Evolutionary conservation across 1,139 yeast genomes (phyloP), one percentile per base, ranked within the genome.

Genomic region (Geotrichum histeridarum): DNA sequence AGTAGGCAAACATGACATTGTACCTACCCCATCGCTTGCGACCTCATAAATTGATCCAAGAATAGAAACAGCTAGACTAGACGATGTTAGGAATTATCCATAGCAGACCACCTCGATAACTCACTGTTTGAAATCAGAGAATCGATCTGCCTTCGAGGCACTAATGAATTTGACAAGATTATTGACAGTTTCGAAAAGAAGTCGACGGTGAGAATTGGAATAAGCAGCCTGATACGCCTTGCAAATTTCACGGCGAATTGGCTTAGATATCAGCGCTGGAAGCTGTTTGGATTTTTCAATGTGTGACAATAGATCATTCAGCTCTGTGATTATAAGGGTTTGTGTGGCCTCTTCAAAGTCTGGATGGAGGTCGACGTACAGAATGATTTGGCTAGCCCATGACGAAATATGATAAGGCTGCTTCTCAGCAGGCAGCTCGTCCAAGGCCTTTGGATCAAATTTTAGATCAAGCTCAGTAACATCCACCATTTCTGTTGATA

Each of bases 181-280:
- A 54, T 64, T 69, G 39, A 67, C 63, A 7, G 68, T 62, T 49
- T 70, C 73, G 33, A 53, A 56, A 62, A 70, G 44, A 66, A 58
- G 32, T 60, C 64, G 47, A 59, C 63, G 33, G 57, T 56, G 38
- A 57, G 54, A 48, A 45, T 51, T 47, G 37, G 59, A 51, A 53
- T 59, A 66, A 22, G 58, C 48, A 11, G 51, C 53, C 46, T 57
- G 57, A 47, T 63, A 67, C 0, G 58, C 51, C 31, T 59, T 55
- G 18, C 64, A 61, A 37, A 66, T 46, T n/a, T 59, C 60, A 8
- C 53, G 41, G 22, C 68, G 48, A 38, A 64, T 54, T 2, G 66
- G 59, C 50, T 65, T 63, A 9, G 64, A 56, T 14, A 59, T 49
- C 41, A 64, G 48, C 9, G 57, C 55, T 11, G 59, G 58, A 17